Percentiles rank a stretch among this genome's conserved stretches.
Evolutionary conservation across 768 basidiomycete species (phyloP).

Genomic region (Austroboletus festivus): DNA sequence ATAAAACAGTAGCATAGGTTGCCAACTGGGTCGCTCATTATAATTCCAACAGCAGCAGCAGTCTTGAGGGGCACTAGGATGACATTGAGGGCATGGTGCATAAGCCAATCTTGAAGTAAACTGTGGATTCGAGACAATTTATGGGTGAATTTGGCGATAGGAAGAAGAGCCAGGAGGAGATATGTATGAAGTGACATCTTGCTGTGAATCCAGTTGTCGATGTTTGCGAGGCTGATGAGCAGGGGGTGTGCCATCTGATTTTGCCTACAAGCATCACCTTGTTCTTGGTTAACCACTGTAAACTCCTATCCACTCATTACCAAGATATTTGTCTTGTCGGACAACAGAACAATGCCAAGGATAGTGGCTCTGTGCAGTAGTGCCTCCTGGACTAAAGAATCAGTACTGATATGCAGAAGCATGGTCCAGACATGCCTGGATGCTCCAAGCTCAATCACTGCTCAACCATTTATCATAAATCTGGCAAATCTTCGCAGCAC

Average conservation of each 20-base stretch:
- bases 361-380: conserved; percentile 6
- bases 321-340: conserved; percentile 9
- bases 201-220: neutral
- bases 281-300: too few species aligned
- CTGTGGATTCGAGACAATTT: neutral
- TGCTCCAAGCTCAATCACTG: conserved; percentile 24
- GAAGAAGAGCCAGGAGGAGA: conserved; percentile 15
- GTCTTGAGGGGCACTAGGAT: conserved; percentile 30
- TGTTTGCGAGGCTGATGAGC: neutral
- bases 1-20: conserved; percentile 23
- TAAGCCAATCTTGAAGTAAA: conserved; percentile 26
- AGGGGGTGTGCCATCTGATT: neutral
- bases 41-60: conserved; percentile 25
- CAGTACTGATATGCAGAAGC: neutral
- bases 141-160: conserved; percentile 16
- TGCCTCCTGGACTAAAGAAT: neutral
- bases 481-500: too few species aligned
- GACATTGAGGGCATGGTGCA: conserved; percentile 25
- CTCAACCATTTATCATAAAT: too few species aligned
- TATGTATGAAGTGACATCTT: conserved; percentile 5
- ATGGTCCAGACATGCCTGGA: conserved; percentile 23
- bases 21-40: conserved; percentile 27
- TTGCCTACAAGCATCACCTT: too few species aligned
- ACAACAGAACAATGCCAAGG: conserved; percentile 2
- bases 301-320: neutral